Evolutionary conservation across 306 rosid species (phyloP).

Genomic region (Luffa aegyptiaca): DNA sequence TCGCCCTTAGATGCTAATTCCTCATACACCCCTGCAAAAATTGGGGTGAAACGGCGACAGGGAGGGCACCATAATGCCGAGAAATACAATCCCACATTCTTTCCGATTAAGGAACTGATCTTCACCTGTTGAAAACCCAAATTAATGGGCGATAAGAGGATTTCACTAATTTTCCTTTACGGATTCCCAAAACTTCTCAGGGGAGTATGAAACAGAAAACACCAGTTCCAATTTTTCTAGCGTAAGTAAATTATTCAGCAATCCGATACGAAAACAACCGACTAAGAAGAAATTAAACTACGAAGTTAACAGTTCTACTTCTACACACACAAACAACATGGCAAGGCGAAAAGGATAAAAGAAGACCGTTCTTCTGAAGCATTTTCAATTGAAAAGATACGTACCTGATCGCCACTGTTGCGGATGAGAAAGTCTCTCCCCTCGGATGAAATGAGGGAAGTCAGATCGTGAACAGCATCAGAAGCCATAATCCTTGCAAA

Average conservation of each 20-base stretch:
- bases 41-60: conserved; percentile 45
- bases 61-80: conserved; percentile 78
- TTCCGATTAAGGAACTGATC: conserved; percentile 51
- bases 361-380: background rate
- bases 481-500: background rate
- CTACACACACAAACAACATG: background rate
- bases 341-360: background rate
- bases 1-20: conserved; percentile 39
- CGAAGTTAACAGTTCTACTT: background rate
- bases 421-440: conserved; percentile 44
- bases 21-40: conserved; percentile 47
- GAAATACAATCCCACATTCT: conserved; percentile 51
- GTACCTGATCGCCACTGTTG: conserved; percentile 59
- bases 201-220: background rate
- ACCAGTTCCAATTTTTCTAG: background rate
- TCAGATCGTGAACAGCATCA: conserved; percentile 20
- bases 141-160: background rate
- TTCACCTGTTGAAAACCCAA: conserved; percentile 34
- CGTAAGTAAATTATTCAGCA: background rate
- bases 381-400: background rate
- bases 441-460: conserved; percentile 39
- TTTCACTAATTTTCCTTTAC: background rate
- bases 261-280: background rate
- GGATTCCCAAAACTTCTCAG: background rate
- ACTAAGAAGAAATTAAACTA: background rate